Evolutionary conservation across 176 grass and related monocot species (phyloP).

Genomic region (Leersia perrieri): DNA sequence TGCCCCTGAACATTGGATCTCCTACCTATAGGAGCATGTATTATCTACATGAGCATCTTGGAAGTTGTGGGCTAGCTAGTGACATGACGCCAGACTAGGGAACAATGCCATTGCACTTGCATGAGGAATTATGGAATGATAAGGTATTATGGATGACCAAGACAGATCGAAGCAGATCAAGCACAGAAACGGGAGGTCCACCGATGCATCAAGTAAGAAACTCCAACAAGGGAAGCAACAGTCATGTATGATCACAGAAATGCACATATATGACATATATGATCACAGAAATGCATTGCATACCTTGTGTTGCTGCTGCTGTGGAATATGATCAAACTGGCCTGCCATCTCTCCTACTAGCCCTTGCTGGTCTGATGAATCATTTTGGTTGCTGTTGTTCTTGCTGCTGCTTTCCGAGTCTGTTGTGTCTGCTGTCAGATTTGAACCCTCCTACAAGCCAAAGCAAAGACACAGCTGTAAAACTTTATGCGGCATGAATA

Average conservation of each 20-base stretch:
- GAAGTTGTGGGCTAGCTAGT: conserved; percentile 42
- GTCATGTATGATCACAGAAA: background rate
- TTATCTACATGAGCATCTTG: conserved; percentile 43
- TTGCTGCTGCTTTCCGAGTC: conserved; percentile 59
- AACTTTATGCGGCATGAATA: background rate
- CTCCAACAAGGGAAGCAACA: background rate
- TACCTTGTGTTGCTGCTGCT: conserved; percentile 47
- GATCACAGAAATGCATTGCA: background rate
- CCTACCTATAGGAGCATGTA: conserved; percentile 20
- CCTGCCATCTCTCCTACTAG: conserved; percentile 9
- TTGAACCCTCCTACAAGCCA: conserved; percentile 37
- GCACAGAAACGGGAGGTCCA: background rate
- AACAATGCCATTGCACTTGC: conserved; percentile 13
- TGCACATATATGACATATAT: too few relatives aligned
- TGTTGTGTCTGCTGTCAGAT: conserved; percentile 43
- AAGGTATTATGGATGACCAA: conserved; percentile 15
- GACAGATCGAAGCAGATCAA: conserved; percentile 8
- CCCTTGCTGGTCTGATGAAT: conserved; percentile 38
- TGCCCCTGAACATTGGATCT: conserved; percentile 19
- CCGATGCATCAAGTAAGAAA: background rate
- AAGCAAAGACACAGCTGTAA: background rate
- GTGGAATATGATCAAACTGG: conserved; percentile 34
- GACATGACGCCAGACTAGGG: conserved; percentile 30
- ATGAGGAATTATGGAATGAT: too few relatives aligned
- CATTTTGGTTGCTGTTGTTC: conserved; percentile 40